phyloP scores from a whole-genome alignment of 352 stramenopile species.

The Pythium graminicola region DNA sequence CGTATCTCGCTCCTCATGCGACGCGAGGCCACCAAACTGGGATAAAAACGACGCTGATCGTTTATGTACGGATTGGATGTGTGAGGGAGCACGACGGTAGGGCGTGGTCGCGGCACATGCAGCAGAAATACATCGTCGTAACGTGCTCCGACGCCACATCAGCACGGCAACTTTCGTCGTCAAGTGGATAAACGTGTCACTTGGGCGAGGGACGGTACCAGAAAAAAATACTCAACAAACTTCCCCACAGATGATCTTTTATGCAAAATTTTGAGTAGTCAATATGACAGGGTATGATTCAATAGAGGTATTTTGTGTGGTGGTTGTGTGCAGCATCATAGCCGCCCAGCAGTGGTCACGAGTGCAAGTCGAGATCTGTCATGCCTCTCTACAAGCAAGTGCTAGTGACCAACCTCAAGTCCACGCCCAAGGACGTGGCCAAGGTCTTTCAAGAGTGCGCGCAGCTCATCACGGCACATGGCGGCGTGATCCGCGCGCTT shows the following conservation, averaged over 20 bases:
- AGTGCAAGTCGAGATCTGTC: slow-evolving; percentile 1
- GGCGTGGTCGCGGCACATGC: neutral
- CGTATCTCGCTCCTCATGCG: slow-evolving; percentile 2
- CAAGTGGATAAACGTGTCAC: slow-evolving; percentile 4
- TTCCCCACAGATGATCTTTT: neutral
- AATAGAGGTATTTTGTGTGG: slow-evolving; percentile 7
- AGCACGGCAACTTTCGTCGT: slow-evolving; percentile 2
- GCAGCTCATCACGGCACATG: slow-evolving; percentile 51
- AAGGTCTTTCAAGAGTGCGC: slow-evolving; percentile 80
- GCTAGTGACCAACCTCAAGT: slow-evolving; percentile 85
- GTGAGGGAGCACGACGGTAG: neutral
- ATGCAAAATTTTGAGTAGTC: neutral
- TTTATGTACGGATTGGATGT: neutral
- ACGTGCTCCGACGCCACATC: no score
- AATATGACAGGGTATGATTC: neutral
- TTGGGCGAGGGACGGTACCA: slow-evolving; percentile 1
- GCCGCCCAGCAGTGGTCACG: slow-evolving; percentile 22
- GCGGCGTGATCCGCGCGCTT: slow-evolving; percentile 67
- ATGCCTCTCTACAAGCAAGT: slow-evolving; percentile 90
- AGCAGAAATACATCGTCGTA: no score
- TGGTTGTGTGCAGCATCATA: slow-evolving; percentile 8
- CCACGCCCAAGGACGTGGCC: slow-evolving; percentile 73
- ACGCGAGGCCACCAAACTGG: slow-evolving; percentile 13
- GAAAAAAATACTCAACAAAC: neutral
- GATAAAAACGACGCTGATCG: slow-evolving; percentile 5